Conservation (phyloP, 176 grass and related monocot genomes). For the Cymbopogon citratus region DNA sequence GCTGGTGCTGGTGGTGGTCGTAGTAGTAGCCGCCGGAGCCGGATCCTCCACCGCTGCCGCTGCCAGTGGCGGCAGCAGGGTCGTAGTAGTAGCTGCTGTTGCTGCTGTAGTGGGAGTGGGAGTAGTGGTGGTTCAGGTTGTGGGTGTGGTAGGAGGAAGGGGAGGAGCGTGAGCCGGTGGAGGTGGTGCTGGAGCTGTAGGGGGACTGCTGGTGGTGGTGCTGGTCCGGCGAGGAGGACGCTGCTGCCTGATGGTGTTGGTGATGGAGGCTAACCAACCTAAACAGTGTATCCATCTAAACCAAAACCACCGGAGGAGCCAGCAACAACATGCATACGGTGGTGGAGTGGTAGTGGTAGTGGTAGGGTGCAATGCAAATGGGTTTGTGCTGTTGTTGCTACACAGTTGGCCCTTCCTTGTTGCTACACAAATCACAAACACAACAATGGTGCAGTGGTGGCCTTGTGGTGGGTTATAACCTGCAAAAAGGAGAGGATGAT, state of each 20-base stretch:
- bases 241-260: neutral
- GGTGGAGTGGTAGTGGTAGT: too few relatives aligned
- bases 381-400: neutral
- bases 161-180: slow-evolving; percentile 33
- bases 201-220: neutral
- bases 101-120: slow-evolving; percentile 8
- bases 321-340: neutral
- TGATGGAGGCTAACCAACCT: slow-evolving; percentile 24
- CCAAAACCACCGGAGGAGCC: too few relatives aligned
- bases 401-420: neutral
- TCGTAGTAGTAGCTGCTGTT: neutral
- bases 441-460: neutral
- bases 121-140: neutral
- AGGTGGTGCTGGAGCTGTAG: slow-evolving; percentile 18
- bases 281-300: slow-evolving; percentile 32
- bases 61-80: neutral
- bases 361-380: too few relatives aligned
- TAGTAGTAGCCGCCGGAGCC: neutral
- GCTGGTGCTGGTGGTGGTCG: neutral
- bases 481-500: neutral
- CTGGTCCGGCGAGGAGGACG: slow-evolving; percentile 19
- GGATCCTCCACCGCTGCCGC: neutral
- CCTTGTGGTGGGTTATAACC: neutral
- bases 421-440: neutral
- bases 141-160: slow-evolving; percentile 26